phyloP scores from a whole-genome alignment of 805 yeast genomes.

The Cyberlindnera nakhonratchasimensis region DNA sequence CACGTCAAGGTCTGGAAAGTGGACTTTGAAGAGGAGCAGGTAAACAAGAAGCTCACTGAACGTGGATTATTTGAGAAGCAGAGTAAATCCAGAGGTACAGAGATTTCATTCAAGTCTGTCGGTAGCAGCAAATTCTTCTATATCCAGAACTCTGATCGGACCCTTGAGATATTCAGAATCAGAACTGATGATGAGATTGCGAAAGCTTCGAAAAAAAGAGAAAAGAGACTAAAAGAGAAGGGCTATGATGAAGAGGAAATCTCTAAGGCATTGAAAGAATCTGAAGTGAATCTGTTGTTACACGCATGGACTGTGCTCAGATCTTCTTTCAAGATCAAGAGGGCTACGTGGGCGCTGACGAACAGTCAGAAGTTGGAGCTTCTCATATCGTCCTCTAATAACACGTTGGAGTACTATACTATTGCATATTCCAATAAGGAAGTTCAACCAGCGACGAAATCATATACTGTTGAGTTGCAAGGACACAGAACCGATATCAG shows the following conservation, averaged over 20 bases:
- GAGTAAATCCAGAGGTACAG: conserved; percentile 68
- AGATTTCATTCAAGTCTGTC: conserved; percentile 46
- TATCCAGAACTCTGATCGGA: conserved; percentile 76
- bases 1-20: conserved; percentile 82
- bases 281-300: conserved; percentile 53
- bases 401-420: conserved; percentile 67
- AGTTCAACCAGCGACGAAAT: conserved; percentile 43
- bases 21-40: conserved; percentile 43
- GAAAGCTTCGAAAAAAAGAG: conserved; percentile 73
- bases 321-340: conserved; percentile 57
- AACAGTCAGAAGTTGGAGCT: conserved; percentile 52
- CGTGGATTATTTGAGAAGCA: conserved; percentile 70
- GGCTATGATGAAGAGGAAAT: conserved; percentile 63
- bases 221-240: conserved; percentile 71
- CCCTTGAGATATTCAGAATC: conserved; percentile 74
- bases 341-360: conserved; percentile 60
- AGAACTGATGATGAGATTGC: conserved; percentile 73
- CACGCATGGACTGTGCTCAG: conserved; percentile 70
- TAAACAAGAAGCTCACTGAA: conserved; percentile 50
- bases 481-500: conserved; percentile 94
- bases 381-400: conserved; percentile 63
- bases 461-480: conserved; percentile 60
- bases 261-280: conserved; percentile 41
- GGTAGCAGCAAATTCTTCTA: conserved; percentile 47
- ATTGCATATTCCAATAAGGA: conserved; percentile 59